phyloP scores from a whole-genome alignment of 2,329 filamentous ascomycete genomes.

The Diaporthe eres region DNA sequence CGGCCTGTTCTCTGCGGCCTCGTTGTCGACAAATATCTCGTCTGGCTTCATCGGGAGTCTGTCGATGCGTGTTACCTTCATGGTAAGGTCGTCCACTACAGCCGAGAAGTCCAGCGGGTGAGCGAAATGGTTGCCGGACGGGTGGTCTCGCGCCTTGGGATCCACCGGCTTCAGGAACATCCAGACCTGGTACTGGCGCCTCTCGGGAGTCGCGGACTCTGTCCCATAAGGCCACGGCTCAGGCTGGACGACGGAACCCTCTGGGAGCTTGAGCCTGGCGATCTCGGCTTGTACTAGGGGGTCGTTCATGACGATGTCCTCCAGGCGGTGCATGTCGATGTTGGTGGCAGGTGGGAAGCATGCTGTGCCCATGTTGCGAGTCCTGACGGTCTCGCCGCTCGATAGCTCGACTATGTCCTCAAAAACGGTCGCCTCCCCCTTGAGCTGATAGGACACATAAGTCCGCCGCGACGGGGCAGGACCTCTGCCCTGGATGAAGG shows the following conservation, averaged over 20 bases:
- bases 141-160: constrained; percentile 65
- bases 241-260: constrained; percentile 69
- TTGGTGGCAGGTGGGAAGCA: constrained; percentile 36
- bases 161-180: constrained; percentile 76
- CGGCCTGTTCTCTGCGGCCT: constrained; percentile 68
- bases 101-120: constrained; percentile 76
- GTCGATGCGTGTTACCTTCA: constrained; percentile 78
- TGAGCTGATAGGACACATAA: constrained; percentile 37
- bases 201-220: constrained; percentile 60
- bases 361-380: constrained; percentile 28
- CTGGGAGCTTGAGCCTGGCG: constrained; percentile 72
- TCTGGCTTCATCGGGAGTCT: constrained; percentile 68
- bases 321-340: constrained; percentile 52
- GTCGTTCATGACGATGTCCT: constrained; percentile 68
- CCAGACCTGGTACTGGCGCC: constrained; percentile 74
- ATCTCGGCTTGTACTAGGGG: constrained; percentile 71
- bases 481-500: constrained; percentile 30
- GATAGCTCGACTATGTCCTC: constrained; percentile 34
- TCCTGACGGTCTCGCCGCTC: constrained; percentile 6
- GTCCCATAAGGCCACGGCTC: constrained; percentile 77
- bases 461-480: constrained; percentile 30
- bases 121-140: constrained; percentile 74
- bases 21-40: constrained; percentile 59
- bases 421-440: constrained; percentile 30
- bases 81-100: constrained; percentile 73